Evolutionary conservation across 2,329 filamentous ascomycete genomes (phyloP), one percentile per base, ranked within the genome.

Genomic region (Fusarium dlaminii): DNA sequence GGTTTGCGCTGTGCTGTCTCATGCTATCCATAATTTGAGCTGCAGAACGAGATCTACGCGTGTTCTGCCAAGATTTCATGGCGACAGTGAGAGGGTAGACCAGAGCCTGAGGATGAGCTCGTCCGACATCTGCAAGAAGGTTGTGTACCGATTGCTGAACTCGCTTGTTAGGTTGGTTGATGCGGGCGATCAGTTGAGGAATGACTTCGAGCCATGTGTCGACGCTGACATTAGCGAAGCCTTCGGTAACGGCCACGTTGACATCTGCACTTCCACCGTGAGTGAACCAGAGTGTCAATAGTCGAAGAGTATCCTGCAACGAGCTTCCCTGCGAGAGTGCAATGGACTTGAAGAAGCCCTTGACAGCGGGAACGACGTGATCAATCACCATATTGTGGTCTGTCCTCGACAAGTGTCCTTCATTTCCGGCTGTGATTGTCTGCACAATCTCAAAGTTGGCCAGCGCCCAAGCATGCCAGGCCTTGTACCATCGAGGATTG

Each of bases 171-270:
- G 95, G 94, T 81, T 98, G 96, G 80, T 97, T 99, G 85, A 99
- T 98, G 68, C 96, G 91, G 37, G 96, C 96, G 82, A 99, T 98
- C 54, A 99, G 87, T 80, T 99, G 96, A 39, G 96, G 96, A 73
- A 98, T 98, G 58, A 99, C 97, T 80, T 98, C 95, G 24, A 99
- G 90, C 97, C 96, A 99, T 2, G 96, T 98, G 82, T 99, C 96
- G 63, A 99, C 94, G 79, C 94, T 98, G 75, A 99, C 95, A 42
- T 93, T 93, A 1, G 93, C 89, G 74, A 98, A 97, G 10, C 97
- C 96, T 80, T 98, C 95, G 0, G 92, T 95, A 30, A 99, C 94
- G 22, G 93, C 94, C 22, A 89, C 86, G 78, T 96, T 98, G 70
- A 99, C 97, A 74, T 98, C 96, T 34, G 90, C 86, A 79, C 94